Conservation (phyloP, 2,329 filamentous ascomycete species). For the Myriosclerotinia duriaeana region DNA sequence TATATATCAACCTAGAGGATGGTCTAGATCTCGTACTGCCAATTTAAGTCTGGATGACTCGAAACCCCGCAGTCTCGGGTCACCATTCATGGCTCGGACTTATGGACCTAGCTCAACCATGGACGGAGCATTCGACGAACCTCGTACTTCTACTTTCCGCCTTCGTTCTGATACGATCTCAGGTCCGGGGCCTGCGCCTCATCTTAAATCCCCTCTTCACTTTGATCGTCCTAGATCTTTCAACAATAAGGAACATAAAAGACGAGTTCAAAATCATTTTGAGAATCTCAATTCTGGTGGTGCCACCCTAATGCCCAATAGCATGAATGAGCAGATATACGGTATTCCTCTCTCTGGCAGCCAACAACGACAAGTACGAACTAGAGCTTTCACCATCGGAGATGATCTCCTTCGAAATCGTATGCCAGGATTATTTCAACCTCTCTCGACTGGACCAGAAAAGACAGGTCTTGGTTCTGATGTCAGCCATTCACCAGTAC, state of each 20-base stretch:
- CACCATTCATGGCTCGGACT: slow-evolving; percentile 53
- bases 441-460: slow-evolving; percentile 12
- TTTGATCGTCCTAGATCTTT: slow-evolving; percentile 35
- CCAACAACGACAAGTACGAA: slow-evolving; percentile 37
- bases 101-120: slow-evolving; percentile 59
- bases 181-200: slow-evolving; percentile 19
- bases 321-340: slow-evolving; percentile 39
- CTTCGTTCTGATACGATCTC: slow-evolving; percentile 25
- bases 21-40: slow-evolving; percentile 7
- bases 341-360: slow-evolving; percentile 31
- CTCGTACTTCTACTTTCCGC: slow-evolving; percentile 28
- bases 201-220: slow-evolving; percentile 37
- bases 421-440: slow-evolving; percentile 31
- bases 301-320: slow-evolving; percentile 35
- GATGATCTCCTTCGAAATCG: slow-evolving; percentile 35
- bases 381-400: slow-evolving; percentile 40
- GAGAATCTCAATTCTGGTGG: slow-evolving; percentile 35
- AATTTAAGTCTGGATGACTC: slow-evolving; percentile 19
- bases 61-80: slow-evolving; percentile 31
- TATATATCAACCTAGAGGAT: slow-evolving; percentile 5
- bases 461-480: slow-evolving; percentile 12
- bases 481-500: slow-evolving; percentile 17
- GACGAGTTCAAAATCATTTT: slow-evolving; percentile 37
- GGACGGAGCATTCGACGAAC: slow-evolving; percentile 25
- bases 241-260: slow-evolving; percentile 37